phyloP scores from a whole-genome alignment of 306 rosid species.

The Prunus davidiana region DNA sequence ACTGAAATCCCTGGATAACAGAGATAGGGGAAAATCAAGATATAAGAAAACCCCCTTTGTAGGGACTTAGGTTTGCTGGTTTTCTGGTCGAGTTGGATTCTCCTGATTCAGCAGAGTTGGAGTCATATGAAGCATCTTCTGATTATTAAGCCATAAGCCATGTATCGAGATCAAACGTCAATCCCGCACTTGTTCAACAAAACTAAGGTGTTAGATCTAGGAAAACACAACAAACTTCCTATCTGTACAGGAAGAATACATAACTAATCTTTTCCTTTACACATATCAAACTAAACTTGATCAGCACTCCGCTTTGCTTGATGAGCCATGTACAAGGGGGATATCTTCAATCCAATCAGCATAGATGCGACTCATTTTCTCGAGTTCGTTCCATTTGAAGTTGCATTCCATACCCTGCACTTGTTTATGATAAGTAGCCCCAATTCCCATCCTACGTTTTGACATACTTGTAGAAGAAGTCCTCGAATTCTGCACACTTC shows the following conservation, averaged over 20 bases:
- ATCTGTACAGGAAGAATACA: neutral
- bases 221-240: neutral
- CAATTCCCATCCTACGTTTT: neutral
- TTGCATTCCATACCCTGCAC: constrained; percentile 8
- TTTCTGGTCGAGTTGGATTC: too few relatives aligned
- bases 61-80: too few relatives aligned
- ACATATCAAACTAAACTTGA: neutral
- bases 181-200: neutral
- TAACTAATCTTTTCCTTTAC: neutral
- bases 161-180: neutral
- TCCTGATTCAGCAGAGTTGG: neutral
- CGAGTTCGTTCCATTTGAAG: constrained; percentile 21
- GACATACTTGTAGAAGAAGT: constrained; percentile 5
- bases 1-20: neutral
- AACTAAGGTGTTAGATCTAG: neutral
- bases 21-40: neutral
- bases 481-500: neutral
- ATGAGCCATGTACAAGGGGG: constrained; percentile 1
- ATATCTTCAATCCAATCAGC: constrained; percentile 53
- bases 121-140: neutral
- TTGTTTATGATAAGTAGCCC: neutral
- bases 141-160: neutral
- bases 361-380: constrained; percentile 41
- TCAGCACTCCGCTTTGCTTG: constrained; percentile 15
- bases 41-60: too few relatives aligned